Evolutionary conservation across 495 filamentous ascomycete species (phyloP), one percentile per base, ranked within the genome.

Genomic region (Aspergillus diversus): DNA sequence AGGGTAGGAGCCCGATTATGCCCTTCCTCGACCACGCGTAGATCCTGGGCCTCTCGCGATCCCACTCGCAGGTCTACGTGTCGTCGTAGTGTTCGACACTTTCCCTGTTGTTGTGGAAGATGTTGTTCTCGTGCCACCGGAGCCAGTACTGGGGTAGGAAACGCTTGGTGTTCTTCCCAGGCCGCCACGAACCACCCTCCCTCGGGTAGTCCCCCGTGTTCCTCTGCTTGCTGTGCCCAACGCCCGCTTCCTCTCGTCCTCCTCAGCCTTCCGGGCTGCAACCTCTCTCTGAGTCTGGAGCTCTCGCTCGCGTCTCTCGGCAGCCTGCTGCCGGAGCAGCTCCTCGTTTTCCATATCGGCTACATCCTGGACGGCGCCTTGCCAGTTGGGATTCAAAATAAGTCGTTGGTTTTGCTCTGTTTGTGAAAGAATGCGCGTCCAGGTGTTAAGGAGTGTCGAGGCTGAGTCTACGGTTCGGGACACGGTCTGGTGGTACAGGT

Each of bases 341-440:
- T 84, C 84, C 69, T 97, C 95, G 59, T 86, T 87, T 71, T 98
- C 93, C 46, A 90, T 82, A 52, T 97, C 91, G 50, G 84, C 82
- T 5, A 96, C 77, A 77, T 99, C 95, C 71, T 92, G 86, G 6
- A 83, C 90, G 8, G 92, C 90, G 53, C 95, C 95, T 63, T 95
- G 88, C 95, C 95, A 99, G 53, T 87, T 80, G 3, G 90, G 90
- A 66, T 94, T 91, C 39, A 97, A 85, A 33, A 99, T 89, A 49
- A 98, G 77, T 5, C 95, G 88, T 70, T 98, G 93, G 69, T 96
- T 98, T 73, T 99, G 93, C 76, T 99, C 95, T 0, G 95, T 97
- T 71, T 97, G 95, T 27, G 90, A 93, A 5, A 99, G 85, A 64
- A 98, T 97, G 59, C 92, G 88, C 48, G 92, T 96, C 93, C 93